A percentile compares a stretch with the other conserved stretches of the same genome.
Evolutionary conservation across 352 stramenopile species (phyloP).

Genomic region (Globisporangium okanoganense): DNA sequence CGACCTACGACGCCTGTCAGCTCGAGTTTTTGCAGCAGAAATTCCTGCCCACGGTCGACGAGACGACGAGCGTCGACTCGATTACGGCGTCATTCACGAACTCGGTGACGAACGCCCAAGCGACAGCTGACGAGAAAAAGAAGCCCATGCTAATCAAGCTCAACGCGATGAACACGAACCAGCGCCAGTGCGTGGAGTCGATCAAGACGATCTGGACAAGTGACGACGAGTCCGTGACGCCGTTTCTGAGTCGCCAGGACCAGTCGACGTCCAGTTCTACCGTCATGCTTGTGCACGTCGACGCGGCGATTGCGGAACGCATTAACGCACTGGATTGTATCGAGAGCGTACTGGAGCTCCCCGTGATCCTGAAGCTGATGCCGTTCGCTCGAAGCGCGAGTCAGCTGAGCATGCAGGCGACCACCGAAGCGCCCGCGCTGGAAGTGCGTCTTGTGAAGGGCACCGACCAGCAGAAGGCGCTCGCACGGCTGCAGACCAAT

Average conservation of each 20-base stretch:
- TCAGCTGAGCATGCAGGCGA: conserved; percentile 31
- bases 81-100: conserved; percentile 12
- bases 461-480: conserved; percentile 22
- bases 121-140: background rate
- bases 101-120: conserved; percentile 1
- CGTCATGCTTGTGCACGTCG: conserved; percentile 58
- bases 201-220: conserved; percentile 35
- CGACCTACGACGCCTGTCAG: conserved; percentile 57
- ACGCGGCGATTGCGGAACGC: conserved; percentile 20
- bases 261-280: conserved; percentile 30
- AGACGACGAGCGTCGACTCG: conserved; percentile 26
- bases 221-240: conserved; percentile 36
- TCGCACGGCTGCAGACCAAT: conserved; percentile 34
- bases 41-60: conserved; percentile 34
- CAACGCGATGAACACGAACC: conserved; percentile 19
- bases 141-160: conserved; percentile 61
- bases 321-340: conserved; percentile 44
- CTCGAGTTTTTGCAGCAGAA: conserved; percentile 63
- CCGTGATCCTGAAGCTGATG: conserved; percentile 64
- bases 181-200: conserved; percentile 39
- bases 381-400: conserved; percentile 54
- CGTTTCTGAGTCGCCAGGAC: conserved; percentile 53
- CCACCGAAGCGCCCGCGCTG: conserved; percentile 36
- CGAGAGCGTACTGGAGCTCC: conserved; percentile 38
- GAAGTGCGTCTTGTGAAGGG: conserved; percentile 57